phyloP scores from a whole-genome alignment of 2,329 filamentous ascomycete genomes.

The Lachnellula hyalina region DNA sequence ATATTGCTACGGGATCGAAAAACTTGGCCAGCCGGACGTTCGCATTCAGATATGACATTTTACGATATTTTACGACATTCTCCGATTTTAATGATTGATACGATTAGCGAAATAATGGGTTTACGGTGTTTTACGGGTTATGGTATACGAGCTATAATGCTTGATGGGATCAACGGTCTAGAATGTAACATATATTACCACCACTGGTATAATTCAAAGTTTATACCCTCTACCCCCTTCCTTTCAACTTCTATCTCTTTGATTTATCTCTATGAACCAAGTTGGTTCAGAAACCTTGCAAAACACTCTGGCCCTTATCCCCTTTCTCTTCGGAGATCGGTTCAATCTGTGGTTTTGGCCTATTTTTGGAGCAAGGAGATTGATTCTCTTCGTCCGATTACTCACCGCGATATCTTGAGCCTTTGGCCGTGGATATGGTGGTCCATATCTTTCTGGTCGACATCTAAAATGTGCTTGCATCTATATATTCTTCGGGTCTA shows the following conservation, averaged over 20 bases:
- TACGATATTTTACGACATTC: neutral
- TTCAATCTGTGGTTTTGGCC: constrained; percentile 62
- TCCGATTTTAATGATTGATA: neutral
- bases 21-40: constrained; percentile 18
- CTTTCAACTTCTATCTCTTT: neutral
- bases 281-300: constrained; percentile 47
- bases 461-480: constrained; percentile 34
- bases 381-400: constrained; percentile 47
- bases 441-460: constrained; percentile 65
- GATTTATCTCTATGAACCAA: neutral
- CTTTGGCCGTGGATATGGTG: constrained; percentile 53
- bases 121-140: neutral
- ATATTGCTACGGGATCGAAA: constrained; percentile 28
- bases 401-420: constrained; percentile 61
- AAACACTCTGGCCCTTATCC: constrained; percentile 77
- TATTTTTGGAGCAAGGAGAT: constrained; percentile 83
- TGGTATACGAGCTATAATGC: neutral
- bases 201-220: neutral
- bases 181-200: neutral
- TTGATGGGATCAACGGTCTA: neutral
- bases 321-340: constrained; percentile 37
- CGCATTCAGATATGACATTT: neutral
- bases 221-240: neutral
- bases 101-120: neutral
- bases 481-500: too few species aligned